Evolutionary conservation across 2,329 filamentous ascomycete species (phyloP).

Genomic region (Uncinocarpus reesii): DNA sequence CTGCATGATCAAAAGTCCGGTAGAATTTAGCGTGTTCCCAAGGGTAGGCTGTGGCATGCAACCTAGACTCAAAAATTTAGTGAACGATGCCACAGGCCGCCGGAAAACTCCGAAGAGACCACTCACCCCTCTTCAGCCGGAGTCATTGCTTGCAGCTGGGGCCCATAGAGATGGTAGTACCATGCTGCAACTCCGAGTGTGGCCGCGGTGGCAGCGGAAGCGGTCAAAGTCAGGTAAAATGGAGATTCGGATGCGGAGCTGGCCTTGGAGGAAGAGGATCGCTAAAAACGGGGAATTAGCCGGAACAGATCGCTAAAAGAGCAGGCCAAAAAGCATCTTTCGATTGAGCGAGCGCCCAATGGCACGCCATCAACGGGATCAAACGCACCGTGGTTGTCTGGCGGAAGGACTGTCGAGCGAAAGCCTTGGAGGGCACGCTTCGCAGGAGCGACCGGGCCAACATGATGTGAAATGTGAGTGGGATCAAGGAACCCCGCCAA

Average conservation of each 20-base stretch:
- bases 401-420: constrained; percentile 62
- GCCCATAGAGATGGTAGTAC: constrained; percentile 95
- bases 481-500: constrained; percentile 25
- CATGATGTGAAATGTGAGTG: constrained; percentile 55
- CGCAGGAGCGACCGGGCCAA: constrained; percentile 86
- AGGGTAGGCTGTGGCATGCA: constrained; percentile 84
- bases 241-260: constrained; percentile 50
- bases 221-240: constrained; percentile 75
- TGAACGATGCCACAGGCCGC: too few relatives aligned
- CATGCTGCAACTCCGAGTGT: constrained; percentile 84
- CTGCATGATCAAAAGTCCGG: constrained; percentile 95
- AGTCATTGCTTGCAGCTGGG: constrained; percentile 77
- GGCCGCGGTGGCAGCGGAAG: constrained; percentile 72
- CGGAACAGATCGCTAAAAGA: neutral
- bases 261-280: constrained; percentile 52
- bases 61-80: constrained; percentile 57
- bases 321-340: neutral
- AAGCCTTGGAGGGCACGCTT: constrained; percentile 74
- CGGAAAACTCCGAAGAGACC: constrained; percentile 11
- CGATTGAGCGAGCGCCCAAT: neutral
- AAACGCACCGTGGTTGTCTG: constrained; percentile 64
- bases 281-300: constrained; percentile 9
- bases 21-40: constrained; percentile 88
- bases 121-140: constrained; percentile 97
- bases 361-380: constrained; percentile 19